phyloP scores from a whole-genome alignment of 176 grass and related monocot species.

The Eleusine coracana region DNA sequence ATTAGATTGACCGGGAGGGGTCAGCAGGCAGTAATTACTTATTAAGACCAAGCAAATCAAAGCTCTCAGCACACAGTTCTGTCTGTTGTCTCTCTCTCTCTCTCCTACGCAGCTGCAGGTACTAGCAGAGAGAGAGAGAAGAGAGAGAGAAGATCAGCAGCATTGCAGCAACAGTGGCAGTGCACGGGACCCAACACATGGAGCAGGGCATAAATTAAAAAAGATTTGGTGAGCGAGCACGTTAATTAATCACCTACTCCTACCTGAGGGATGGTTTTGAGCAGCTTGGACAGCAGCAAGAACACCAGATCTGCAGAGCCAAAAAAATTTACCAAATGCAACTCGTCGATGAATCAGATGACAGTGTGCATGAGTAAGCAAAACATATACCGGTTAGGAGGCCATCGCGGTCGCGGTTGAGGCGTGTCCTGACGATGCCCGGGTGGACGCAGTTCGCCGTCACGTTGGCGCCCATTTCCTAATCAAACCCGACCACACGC shows the following conservation, averaged over 20 bases:
- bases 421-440: constrained; percentile 88
- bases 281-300: constrained; percentile 86
- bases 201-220: constrained; percentile 14
- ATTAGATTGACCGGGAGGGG: neutral
- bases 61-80: neutral
- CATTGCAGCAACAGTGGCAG: neutral
- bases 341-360: no score
- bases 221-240: constrained; percentile 3
- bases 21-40: constrained; percentile 26
- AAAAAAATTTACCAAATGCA: no score
- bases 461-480: constrained; percentile 78
- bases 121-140: no score
- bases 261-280: constrained; percentile 89
- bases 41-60: neutral
- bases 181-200: constrained; percentile 35
- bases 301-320: constrained; percentile 73
- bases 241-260: constrained; percentile 42
- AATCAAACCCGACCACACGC: neutral
- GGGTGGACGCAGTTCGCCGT: constrained; percentile 94
- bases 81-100: neutral
- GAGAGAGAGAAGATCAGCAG: neutral
- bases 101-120: neutral
- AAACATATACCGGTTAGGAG: constrained; percentile 55
- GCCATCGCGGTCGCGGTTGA: constrained; percentile 91
- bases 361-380: neutral